Base-by-base conservation (phyloP, 345 rosid genomes). In the Limnanthes douglasii region DNA sequence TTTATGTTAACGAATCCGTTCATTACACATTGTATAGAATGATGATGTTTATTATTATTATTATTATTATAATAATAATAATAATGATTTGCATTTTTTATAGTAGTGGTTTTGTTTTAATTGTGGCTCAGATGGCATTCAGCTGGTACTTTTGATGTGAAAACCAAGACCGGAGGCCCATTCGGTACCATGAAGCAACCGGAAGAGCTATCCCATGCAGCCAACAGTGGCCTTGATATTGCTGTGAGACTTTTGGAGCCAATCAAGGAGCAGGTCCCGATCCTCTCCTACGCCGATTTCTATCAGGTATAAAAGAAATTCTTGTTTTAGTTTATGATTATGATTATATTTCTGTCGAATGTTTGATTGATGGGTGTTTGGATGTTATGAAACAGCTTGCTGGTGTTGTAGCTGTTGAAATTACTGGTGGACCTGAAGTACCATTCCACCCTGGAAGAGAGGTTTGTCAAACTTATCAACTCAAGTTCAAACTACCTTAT, bases 41-140 rank as follows among this genome's bases (percentile, higher is more conserved):
- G 4, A 19, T 39, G 19, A 34, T 17, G 4, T 20, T 5, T 18
- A 3, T 8, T 28, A 10, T 11, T 26, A 26, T 12, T 6, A 2
- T 8, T 2, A 2, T n/a, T n/a, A 18, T 46, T 21, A 0, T 14
- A 35, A 11, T 50, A 26, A 26, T 26, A 19, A 13, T 26, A 9
- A 26, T 26, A 26, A 6, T 26, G 6, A 8, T 26, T 26, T 46
- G 6, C 20, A 12, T 8, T 41, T n/a, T 21, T 10, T 31, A 15
- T 34, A 12, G 6, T 8, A 33, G 43, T 1, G 8, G 17, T 9
- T 35, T 19, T 39, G 15, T n/a, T n/a, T n/a, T n/a, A n/a, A n/a
- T n/a, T n/a, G n/a, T n/a, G n/a, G n/a, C n/a, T n/a, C 51, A 82
- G 94, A 45, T 86, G 97, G 97, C 97, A 86, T 48, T 86, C 97